phyloP scores from a whole-genome alignment of 768 basidiomycete genomes.

The Lactarius tabidus region DNA sequence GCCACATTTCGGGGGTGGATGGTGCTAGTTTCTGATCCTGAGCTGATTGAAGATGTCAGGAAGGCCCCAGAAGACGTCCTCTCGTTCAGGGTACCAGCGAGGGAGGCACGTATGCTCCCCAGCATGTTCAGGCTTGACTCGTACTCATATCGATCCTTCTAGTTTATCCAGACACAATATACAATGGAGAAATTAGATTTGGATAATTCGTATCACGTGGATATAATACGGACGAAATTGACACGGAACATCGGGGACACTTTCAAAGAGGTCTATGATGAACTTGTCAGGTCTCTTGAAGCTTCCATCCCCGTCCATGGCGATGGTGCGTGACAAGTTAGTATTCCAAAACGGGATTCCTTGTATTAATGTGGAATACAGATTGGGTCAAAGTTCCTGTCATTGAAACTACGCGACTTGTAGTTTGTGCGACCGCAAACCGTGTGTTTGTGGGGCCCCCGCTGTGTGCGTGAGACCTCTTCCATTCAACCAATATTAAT shows the following conservation, averaged over 20 bases:
- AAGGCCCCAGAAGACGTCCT: slow-evolving; percentile 28
- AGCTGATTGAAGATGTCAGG: no score
- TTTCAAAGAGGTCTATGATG: slow-evolving; percentile 42
- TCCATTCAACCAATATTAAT: neutral
- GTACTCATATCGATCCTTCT: neutral
- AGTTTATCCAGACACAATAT: slow-evolving; percentile 39
- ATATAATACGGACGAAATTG: slow-evolving; percentile 32
- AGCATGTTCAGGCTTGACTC: neutral
- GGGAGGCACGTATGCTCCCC: slow-evolving; percentile 33
- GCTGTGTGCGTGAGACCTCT: slow-evolving; percentile 33
- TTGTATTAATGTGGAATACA: slow-evolving; percentile 11
- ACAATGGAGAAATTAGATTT: slow-evolving; percentile 36
- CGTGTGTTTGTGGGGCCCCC: slow-evolving; percentile 42
- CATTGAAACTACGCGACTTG: slow-evolving; percentile 18
- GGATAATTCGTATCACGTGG: slow-evolving; percentile 33
- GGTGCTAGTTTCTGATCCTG: no score
- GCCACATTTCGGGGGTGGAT: no score
- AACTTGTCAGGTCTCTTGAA: slow-evolving; percentile 40
- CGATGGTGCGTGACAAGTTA: slow-evolving; percentile 13
- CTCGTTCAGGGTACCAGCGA: slow-evolving; percentile 33
- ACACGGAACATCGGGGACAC: slow-evolving; percentile 38
- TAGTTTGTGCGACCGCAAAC: slow-evolving; percentile 2
- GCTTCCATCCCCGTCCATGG: slow-evolving; percentile 34
- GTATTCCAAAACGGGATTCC: neutral
- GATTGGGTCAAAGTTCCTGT: slow-evolving; percentile 37